phyloP scores from a whole-genome alignment of 208 protist genomes.

The Wallacemonas sp. region DNA sequence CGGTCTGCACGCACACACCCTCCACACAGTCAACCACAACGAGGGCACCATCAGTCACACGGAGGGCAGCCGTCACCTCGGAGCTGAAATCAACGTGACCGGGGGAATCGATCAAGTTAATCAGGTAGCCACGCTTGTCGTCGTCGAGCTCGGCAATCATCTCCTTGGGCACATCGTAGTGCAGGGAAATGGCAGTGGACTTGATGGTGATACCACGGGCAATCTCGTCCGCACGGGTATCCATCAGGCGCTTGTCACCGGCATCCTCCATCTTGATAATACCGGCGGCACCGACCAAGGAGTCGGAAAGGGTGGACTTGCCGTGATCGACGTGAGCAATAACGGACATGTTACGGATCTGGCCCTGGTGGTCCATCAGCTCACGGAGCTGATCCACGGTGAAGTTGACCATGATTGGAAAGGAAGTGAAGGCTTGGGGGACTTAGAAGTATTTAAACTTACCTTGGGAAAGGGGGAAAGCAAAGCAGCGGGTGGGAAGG shows the following conservation, averaged over 20 bases:
- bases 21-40: conserved; percentile 99
- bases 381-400: conserved; percentile 74
- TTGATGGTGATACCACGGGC: conserved; percentile 99
- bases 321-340: conserved; percentile 80
- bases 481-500: no score
- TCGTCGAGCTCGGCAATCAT: conserved; percentile 57
- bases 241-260: conserved; percentile 72
- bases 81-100: conserved; percentile 99
- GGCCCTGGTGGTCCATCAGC: conserved; percentile 69
- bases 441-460: conserved; percentile 15
- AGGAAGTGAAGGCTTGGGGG: conserved; percentile 5
- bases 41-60: conserved; percentile 99
- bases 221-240: conserved; percentile 84
- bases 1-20: conserved; percentile 99
- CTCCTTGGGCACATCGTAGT: conserved; percentile 94
- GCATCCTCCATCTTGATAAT: conserved; percentile 93
- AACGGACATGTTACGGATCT: conserved; percentile 85
- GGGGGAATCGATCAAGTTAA: conserved; percentile 94
- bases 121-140: conserved; percentile 86
- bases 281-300: conserved; percentile 94
- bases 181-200: conserved; percentile 98
- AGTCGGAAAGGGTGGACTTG: conserved; percentile 96
- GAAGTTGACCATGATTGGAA: conserved; percentile 72
- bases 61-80: conserved; percentile 99
- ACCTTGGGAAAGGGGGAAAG: no score